Base-by-base conservation (phyloP, 2,329 filamentous ascomycete species). In the Calonectria honghensis region DNA sequence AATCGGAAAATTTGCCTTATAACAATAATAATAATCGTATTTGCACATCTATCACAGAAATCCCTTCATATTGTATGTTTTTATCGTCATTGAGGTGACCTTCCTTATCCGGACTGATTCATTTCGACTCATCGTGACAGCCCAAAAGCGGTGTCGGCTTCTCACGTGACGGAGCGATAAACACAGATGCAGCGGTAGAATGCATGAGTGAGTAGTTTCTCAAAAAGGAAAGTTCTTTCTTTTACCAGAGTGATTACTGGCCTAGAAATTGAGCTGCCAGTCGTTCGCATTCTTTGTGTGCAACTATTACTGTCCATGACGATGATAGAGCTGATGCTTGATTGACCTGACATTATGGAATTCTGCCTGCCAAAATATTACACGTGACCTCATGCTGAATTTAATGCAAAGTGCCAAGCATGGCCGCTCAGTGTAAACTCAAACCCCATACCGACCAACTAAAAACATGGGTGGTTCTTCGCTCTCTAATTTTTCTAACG, bases 71-170 rank as follows among this genome's bases (percentile, higher is more conserved):
- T 20, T 41, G 57, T 29, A 16, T 9, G 7, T 2, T 14, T 41
- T 27, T 41, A 24, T 29, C 57, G 35, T 63, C 35, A 63, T 41
- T 18, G 9, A 39, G 24, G 24, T 6, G 6, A 41, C 57, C 57
- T 63, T 63, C 57, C 57, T 37, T n/a, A 63, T 63, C 7, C 4
- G 57, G 57, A 63, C 4, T 20, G 57, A 63, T 41, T 41, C 57
- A 63, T 63, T 63, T 41, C 57, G 57, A 63, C 57, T 63, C 57
- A 63, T 63, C 35, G 7, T 63, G 57, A 63, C 57, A 10, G 24
- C 18, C 14, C 39, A 59, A 35, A 32, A n/a, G 41, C 18, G 52
- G 31, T n/a, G 29, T 9, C 5, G 4, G 51, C 20, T 57, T 5
- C 35, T 57, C 52, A 57, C 52, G 52, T 57, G 52, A 57, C 4